These are phyloP conservation scores for Hyaloscypha finlandica DNA, from an alignment of 495 filamentous ascomycete species.

Conservation along the genomic window DNA sequence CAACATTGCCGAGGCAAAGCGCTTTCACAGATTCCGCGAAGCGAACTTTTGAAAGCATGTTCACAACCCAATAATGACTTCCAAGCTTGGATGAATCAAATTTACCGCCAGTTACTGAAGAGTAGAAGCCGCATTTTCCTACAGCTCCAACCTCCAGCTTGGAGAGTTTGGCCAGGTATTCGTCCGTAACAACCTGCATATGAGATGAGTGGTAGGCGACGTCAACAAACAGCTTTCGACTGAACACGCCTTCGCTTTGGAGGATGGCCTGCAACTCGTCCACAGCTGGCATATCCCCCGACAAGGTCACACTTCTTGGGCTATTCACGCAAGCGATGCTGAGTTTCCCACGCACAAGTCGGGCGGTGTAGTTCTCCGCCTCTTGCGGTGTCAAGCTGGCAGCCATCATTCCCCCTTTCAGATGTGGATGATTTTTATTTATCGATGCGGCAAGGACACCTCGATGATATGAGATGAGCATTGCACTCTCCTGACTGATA, in stretches of 20 bases:
- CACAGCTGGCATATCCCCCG: slow-evolving; percentile 53
- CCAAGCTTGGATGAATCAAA: no score
- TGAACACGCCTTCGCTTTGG: slow-evolving; percentile 50
- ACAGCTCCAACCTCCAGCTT: no score
- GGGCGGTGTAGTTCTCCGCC: slow-evolving; percentile 23
- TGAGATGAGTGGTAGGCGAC: slow-evolving; percentile 67
- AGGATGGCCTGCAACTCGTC: slow-evolving; percentile 48
- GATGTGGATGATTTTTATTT: slow-evolving; percentile 28
- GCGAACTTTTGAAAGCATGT: slow-evolving; percentile 52
- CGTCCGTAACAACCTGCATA: slow-evolving; percentile 51
- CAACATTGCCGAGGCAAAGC: no score
- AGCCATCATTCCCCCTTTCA: slow-evolving; percentile 53
- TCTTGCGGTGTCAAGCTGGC: no score
- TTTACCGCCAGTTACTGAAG: no score
- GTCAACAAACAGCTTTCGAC: slow-evolving; percentile 54
- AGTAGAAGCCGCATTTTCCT: no score
- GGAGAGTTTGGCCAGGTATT: slow-evolving; percentile 33
- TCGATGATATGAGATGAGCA: slow-evolving; percentile 52
- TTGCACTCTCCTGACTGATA: slow-evolving; percentile 42
- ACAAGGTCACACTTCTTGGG: slow-evolving; percentile 60
- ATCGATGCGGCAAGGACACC: no score
- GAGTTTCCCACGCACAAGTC: slow-evolving; percentile 21
- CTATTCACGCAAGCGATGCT: slow-evolving; percentile 57
- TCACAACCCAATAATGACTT: slow-evolving; percentile 63
- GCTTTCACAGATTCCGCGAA: slow-evolving; percentile 45